Evolutionary conservation across 1,284 basidiomycete genomes (phyloP), one percentile per base, ranked within the genome.

Genomic region (Hymenochaete sp.): DNA sequence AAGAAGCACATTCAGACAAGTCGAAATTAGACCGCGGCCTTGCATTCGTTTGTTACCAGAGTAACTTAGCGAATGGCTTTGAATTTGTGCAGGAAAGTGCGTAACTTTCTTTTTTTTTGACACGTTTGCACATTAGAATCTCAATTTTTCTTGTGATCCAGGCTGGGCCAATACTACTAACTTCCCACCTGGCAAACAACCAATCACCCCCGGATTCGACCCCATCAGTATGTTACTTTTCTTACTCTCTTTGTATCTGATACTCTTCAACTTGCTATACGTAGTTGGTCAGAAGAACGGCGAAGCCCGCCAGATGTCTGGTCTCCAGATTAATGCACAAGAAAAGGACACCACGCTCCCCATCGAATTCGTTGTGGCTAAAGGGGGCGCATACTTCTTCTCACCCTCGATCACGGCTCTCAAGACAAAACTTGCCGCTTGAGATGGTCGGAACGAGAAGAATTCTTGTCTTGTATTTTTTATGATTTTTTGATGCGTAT

Each of bases 1-100:
- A 58, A 1, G 73, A 75, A 51, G 53, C 52, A 1, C 22, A 51
- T 0, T 33, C 55, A 6, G 57, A 63, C 35, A 62, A 62, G 52
- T 72, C 73, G 2, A 47, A 54, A 11, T 53, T 65, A n/a, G 66
- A 60, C n/a, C 67, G 74, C 27, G 73, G 74, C 21, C 59, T 75
- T 14, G 61, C 72, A 19, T 75, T 75, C 53, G 66, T 61, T 10
- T 67, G 62, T 37, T 75, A 74, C 49, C 72, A 74, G 55, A 68
- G 67, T 44, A 65, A 60, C 50, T 65, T 77, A 47, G 54, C 48
- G 4, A 55, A 65, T 21, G 72, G 70, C 1, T 77, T 75, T 61
- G 62, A 65, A 37, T 73, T 74, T 58, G 58, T 73, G 26, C 72
- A 75, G 53, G 49, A 61, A 28, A 27, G 37, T 42, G 38, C 11